These are phyloP conservation scores for Meredithiella fracta DNA, from an alignment of 2,329 filamentous ascomycete genomes.

Conservation along the genomic window DNA sequence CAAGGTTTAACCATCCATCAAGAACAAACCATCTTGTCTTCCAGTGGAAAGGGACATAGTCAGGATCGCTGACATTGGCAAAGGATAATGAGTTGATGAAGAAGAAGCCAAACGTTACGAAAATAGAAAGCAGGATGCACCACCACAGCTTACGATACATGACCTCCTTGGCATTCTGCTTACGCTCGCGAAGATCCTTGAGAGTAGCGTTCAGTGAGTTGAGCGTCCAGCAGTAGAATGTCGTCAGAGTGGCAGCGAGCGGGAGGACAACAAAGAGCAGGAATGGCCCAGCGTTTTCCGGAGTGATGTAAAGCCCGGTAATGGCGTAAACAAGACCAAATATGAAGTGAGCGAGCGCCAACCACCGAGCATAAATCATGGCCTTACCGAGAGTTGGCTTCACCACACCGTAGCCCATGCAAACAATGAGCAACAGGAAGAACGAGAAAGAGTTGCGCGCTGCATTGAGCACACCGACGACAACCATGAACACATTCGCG, in stretches of 20 bases:
- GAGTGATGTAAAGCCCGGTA: slow-evolving; percentile 73
- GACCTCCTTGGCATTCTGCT: slow-evolving; percentile 77
- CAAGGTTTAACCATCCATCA: slow-evolving; percentile 91
- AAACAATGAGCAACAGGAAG: slow-evolving; percentile 92
- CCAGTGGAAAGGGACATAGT: slow-evolving; percentile 95
- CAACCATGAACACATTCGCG: slow-evolving; percentile 70
- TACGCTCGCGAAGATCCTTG: slow-evolving; percentile 87
- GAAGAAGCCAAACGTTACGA: slow-evolving; percentile 96
- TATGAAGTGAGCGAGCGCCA: slow-evolving; percentile 83
- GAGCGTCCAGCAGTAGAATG: slow-evolving; percentile 97
- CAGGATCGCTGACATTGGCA: slow-evolving; percentile 64
- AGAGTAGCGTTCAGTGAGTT: slow-evolving; percentile 90
- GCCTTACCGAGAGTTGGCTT: slow-evolving; percentile 81
- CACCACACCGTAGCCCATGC: slow-evolving; percentile 98
- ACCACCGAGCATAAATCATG: slow-evolving; percentile 83
- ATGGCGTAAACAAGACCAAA: slow-evolving; percentile 91
- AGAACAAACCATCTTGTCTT: slow-evolving; percentile 94
- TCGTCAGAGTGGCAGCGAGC: slow-evolving; percentile 77
- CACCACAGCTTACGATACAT: slow-evolving; percentile 99
- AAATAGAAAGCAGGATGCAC: slow-evolving; percentile 80
- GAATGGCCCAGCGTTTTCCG: slow-evolving; percentile 72
- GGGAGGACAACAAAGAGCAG: slow-evolving; percentile 88
- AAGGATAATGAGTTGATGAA: slow-evolving; percentile 97
- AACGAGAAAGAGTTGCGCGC: slow-evolving; percentile 95
- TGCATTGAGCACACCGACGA: slow-evolving; percentile 87